Evolutionary conservation across 2,329 filamentous ascomycete genomes (phyloP).

Genomic region (Pseudocercospora vitis): DNA sequence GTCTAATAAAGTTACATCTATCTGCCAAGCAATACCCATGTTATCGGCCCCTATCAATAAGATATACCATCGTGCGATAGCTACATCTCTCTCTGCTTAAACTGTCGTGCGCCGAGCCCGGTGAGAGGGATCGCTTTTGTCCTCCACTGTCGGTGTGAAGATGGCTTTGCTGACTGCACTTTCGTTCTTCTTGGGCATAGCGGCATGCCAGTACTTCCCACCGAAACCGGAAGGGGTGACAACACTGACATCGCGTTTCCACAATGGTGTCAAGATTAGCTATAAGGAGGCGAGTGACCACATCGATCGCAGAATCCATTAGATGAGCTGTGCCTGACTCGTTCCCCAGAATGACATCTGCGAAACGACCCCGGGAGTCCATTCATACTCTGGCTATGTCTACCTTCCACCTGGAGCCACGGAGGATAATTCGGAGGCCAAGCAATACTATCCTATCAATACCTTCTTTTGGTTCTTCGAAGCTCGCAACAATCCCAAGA

Average conservation of each 20-base stretch:
- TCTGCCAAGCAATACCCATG: background rate
- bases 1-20: background rate
- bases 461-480: constrained; percentile 52
- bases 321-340: background rate
- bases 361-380: constrained; percentile 58
- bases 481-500: constrained; percentile 34
- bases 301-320: background rate
- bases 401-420: constrained; percentile 41
- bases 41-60: background rate
- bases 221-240: constrained; percentile 42
- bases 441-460: constrained; percentile 8
- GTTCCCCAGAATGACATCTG: constrained; percentile 44
- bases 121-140: no score
- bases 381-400: constrained; percentile 61
- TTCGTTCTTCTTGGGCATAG: background rate
- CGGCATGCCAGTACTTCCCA: constrained; percentile 36
- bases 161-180: background rate
- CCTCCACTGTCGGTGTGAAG: background rate
- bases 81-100: no score
- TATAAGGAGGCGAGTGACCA: constrained; percentile 18
- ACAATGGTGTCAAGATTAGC: constrained; percentile 29
- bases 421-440: constrained; percentile 5
- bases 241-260: constrained; percentile 45
- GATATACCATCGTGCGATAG: no score
- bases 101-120: no score